Evolutionary conservation across 108 stramenopile genomes (phyloP).

Genomic region (Cyclotella cryptica): DNA sequence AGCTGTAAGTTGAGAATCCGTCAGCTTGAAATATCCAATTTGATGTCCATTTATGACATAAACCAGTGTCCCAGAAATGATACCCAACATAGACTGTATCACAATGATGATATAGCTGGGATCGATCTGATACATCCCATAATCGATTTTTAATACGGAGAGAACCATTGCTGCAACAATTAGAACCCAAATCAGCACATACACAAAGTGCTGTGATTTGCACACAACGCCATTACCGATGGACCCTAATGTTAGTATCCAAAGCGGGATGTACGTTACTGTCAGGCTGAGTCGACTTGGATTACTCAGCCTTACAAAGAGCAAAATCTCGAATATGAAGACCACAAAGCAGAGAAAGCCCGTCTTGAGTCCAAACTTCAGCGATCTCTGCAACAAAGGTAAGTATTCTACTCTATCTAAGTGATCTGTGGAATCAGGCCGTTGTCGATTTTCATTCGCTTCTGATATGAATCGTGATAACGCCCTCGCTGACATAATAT

Average conservation of each 20-base stretch:
- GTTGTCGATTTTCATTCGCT: conserved; percentile 83
- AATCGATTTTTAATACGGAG: conserved; percentile 72
- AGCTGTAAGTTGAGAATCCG: conserved; percentile 85
- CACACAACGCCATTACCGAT: conserved; percentile 83
- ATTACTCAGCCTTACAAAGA: conserved; percentile 62
- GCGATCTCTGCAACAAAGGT: conserved; percentile 80
- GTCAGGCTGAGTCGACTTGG: conserved; percentile 54
- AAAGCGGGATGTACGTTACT: conserved; percentile 66
- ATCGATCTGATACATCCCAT: conserved; percentile 52
- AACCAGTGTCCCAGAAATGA: conserved; percentile 70
- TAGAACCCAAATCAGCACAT: conserved; percentile 75
- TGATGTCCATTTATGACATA: conserved; percentile 89
- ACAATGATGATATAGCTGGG: conserved; percentile 67
- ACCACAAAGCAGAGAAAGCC: conserved; percentile 79
- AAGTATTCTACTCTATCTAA: conserved; percentile 87
- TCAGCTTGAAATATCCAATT: conserved; percentile 82
- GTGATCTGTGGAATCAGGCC: conserved; percentile 84
- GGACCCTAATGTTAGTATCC: conserved; percentile 75
- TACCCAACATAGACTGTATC: conserved; percentile 64
- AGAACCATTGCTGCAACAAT: conserved; percentile 69
- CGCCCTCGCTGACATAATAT: conserved; percentile 71
- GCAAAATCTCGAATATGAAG: conserved; percentile 83
- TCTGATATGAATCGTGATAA: conserved; percentile 79
- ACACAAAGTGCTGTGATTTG: conserved; percentile 80
- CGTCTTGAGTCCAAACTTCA: conserved; percentile 89